Conservation (phyloP, 495 filamentous ascomycete species). For the Peziza echinospora region DNA sequence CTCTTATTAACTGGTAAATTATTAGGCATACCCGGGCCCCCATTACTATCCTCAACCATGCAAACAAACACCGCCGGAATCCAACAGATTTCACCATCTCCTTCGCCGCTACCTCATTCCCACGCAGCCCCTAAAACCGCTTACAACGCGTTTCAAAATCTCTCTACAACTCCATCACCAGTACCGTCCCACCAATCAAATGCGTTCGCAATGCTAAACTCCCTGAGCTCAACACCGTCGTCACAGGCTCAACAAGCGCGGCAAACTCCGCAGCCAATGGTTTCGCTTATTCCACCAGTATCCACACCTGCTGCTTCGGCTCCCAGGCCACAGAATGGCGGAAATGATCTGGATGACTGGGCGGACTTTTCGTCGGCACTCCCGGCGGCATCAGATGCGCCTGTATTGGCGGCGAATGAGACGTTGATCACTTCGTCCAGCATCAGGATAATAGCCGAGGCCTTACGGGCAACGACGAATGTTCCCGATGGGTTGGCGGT, state of each 20-base stretch:
- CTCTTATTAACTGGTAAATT: neutral
- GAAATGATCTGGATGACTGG: constrained; percentile 67
- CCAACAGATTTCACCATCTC: constrained; percentile 24
- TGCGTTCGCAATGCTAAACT: no score
- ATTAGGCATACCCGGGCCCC: constrained; percentile 38
- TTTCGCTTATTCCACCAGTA: no score
- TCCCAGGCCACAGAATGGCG: constrained; percentile 17
- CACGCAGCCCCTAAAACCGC: constrained; percentile 14
- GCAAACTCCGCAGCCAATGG: constrained; percentile 22
- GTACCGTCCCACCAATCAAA: no score
- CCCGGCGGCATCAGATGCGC: constrained; percentile 33
- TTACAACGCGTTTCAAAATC: constrained; percentile 24
- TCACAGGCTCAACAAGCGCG: no score
- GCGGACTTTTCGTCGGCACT: constrained; percentile 63
- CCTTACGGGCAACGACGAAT: constrained; percentile 21
- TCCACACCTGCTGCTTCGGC: constrained; percentile 17
- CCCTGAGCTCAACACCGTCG: no score
- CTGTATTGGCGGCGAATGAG: constrained; percentile 26
- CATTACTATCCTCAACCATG: constrained; percentile 40
- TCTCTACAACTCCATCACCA: constrained; percentile 13
- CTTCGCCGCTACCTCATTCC: constrained; percentile 24
- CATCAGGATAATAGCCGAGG: constrained; percentile 32
- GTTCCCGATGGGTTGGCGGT: constrained; percentile 31
- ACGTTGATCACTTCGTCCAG: constrained; percentile 27
- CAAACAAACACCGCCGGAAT: constrained; percentile 32